Conservation (phyloP, 2,329 filamentous ascomycete species). For the Xylariaceae sp. region DNA sequence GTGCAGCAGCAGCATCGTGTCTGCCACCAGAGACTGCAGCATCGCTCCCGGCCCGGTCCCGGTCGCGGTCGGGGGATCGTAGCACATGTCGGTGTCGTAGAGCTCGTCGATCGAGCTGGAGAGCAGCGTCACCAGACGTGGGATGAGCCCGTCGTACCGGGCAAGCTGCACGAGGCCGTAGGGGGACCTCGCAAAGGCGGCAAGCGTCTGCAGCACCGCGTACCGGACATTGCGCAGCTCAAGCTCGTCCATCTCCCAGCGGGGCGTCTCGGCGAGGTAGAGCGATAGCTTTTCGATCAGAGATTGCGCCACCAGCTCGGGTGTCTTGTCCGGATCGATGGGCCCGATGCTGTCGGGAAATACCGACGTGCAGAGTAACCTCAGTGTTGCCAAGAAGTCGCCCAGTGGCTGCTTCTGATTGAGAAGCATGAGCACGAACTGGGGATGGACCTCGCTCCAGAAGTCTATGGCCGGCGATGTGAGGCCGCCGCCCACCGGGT, state of each 20-base stretch:
- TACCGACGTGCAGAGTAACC: slow-evolving; percentile 59
- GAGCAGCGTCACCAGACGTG: slow-evolving; percentile 62
- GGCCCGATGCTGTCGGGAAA: slow-evolving; percentile 59
- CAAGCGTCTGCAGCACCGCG: slow-evolving; percentile 45
- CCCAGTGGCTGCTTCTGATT: slow-evolving; percentile 56
- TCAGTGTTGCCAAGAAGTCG: slow-evolving; percentile 58
- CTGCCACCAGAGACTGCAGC: slow-evolving; percentile 41
- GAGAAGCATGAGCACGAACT: slow-evolving; percentile 60
- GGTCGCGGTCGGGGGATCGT: slow-evolving; percentile 12
- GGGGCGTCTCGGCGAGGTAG: slow-evolving; percentile 51
- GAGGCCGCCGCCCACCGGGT: slow-evolving; percentile 14
- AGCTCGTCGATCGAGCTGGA: slow-evolving; percentile 63
- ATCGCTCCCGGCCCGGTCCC: too few species aligned
- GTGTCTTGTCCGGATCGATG: slow-evolving; percentile 39
- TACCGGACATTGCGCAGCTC: slow-evolving; percentile 35
- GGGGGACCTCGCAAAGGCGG: slow-evolving; percentile 53
- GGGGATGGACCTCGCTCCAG: slow-evolving; percentile 60
- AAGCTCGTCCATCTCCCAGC: slow-evolving; percentile 31
- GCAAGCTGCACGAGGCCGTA: slow-evolving; percentile 61
- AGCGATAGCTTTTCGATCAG: slow-evolving; percentile 57
- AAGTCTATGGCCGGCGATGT: slow-evolving; percentile 38
- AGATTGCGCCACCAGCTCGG: slow-evolving; percentile 33
- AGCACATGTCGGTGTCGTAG: slow-evolving; percentile 50
- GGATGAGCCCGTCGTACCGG: slow-evolving; percentile 60
- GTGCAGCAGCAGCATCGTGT: slow-evolving; percentile 43